Percentiles rank a stretch among this genome's conserved stretches.
These are phyloP conservation scores for Tylopilus felleus DNA, from an alignment of 768 basidiomycete genomes.

Conservation along the genomic window DNA sequence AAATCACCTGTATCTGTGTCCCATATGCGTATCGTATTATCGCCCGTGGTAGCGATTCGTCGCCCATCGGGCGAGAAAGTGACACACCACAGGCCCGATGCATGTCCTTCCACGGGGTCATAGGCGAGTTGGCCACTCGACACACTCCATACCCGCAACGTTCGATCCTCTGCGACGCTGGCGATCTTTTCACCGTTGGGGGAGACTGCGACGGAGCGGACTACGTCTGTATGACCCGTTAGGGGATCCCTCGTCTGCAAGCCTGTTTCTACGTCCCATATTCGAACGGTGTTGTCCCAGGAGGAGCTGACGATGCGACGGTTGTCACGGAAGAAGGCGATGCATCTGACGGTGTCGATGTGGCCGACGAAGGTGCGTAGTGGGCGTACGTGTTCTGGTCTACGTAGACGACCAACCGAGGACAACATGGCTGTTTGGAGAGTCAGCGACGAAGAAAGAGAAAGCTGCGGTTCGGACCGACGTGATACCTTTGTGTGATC, in stretches of 20 bases:
- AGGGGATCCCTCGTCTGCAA: conserved; percentile 11
- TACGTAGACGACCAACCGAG: conserved; percentile 17
- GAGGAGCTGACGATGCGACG: conserved; percentile 24
- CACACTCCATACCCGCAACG: conserved; percentile 27
- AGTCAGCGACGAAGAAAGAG: too few species aligned
- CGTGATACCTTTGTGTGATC: too few species aligned
- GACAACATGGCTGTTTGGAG: conserved; percentile 26
- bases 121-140: conserved; percentile 19
- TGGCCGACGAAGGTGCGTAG: conserved; percentile 32
- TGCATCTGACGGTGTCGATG: conserved; percentile 23
- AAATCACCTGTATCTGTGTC: conserved; percentile 26
- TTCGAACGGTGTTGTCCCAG: conserved; percentile 25
- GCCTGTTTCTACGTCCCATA: conserved; percentile 27
- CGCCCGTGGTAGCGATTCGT: conserved; percentile 32
- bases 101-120: conserved; percentile 28
- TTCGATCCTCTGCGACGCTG: conserved; percentile 28
- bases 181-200: conserved; percentile 27
- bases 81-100: conserved; percentile 27
- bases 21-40: conserved; percentile 33
- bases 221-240: conserved; percentile 27
- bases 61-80: conserved; percentile 32
- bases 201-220: conserved; percentile 30
- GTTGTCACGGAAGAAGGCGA: conserved; percentile 30
- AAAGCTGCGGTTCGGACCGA: too few species aligned
- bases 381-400: conserved; percentile 26